These are phyloP conservation scores for Naganishia friedmannii DNA, from an alignment of 768 basidiomycete species.

Conservation along the genomic window DNA sequence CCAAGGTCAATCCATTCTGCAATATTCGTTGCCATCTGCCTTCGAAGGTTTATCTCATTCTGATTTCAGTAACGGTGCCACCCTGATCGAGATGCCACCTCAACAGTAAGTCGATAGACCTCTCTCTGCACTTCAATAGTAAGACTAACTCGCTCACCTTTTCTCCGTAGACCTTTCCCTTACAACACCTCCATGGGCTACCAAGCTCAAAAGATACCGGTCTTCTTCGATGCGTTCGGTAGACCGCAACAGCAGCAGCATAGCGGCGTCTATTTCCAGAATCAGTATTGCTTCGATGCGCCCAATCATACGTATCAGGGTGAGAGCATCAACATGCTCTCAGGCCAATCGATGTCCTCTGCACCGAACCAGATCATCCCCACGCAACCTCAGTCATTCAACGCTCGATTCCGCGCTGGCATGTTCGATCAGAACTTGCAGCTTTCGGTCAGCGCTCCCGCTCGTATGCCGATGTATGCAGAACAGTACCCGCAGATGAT, in stretches of 20 bases:
- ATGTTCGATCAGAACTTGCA: constrained; percentile 12
- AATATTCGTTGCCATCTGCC: not conserved
- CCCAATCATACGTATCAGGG: not conserved
- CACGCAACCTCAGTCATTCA: constrained; percentile 1
- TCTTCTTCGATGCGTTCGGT: constrained; percentile 13
- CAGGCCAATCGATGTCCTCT: not conserved
- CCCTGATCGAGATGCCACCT: constrained; percentile 1
- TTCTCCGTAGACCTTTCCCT: not conserved
- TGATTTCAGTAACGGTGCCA: not conserved
- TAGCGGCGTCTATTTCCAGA: not conserved
- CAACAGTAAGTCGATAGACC: not conserved
- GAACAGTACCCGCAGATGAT: constrained; percentile 2
- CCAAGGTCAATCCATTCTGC: not conserved
- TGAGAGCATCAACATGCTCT: not conserved
- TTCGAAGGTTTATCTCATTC: not conserved
- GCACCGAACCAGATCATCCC: constrained; percentile 2
- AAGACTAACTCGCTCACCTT: not conserved
- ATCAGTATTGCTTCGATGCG: not conserved
- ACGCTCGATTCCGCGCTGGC: not conserved
- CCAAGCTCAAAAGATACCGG: not conserved
- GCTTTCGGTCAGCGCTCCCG: constrained; percentile 7
- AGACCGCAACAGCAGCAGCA: not conserved
- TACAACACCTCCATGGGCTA: not conserved
- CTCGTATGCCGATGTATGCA: constrained; percentile 2
- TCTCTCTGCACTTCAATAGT: not conserved